Evolutionary conservation across 176 grass and related monocot genomes (phyloP), one percentile per base, ranked within the genome.

Genomic region (Themeda triandra): DNA sequence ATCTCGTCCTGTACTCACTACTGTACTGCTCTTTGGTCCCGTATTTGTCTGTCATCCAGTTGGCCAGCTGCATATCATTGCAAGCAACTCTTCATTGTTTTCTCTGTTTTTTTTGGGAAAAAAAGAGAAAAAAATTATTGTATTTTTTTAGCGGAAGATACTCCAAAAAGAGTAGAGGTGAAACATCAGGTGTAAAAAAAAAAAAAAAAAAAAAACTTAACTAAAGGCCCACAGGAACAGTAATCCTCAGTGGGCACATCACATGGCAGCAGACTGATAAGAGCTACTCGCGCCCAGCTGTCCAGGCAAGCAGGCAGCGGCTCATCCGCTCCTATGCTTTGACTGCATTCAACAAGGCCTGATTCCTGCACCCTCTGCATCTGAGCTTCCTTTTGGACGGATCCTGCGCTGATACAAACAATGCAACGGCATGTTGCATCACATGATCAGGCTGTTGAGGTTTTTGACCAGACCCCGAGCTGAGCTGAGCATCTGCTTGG

Each of bases 41-140:
- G 42, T 48, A 82, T 77, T 76, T 70, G 28, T 62, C 46, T 76
- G 35, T 62, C 62, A 62, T 87, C 78, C 31, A 69, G 28, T 76
- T 76, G 79, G 71, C 69, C 35, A 14, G 48, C 23, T 29, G 67
- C 72, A 82, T 69, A 82, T 60, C 40, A 82, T 77, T 65, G 59
- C 68, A 41, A 41, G 39, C 9, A 59, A 67, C 35, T 35, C 6
- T 1, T 36, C 27, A 56, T 41, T 64, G 33, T 14, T 58, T 77
- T 48, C 45, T 48, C n/a, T n/a, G n/a, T n/a, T n/a, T n/a, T n/a
- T n/a, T n/a, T n/a, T n/a, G n/a, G n/a, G n/a, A n/a, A 44, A 13
- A 44, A 44, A 44, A 45, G 2, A 42, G 11, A 42, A n/a, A 2
- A 10, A 13, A 42, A 42, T 42, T 14, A 12, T 14, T 13, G 3